phyloP scores from a whole-genome alignment of 208 protist genomes.

The Leishmania aethiopica region DNA sequence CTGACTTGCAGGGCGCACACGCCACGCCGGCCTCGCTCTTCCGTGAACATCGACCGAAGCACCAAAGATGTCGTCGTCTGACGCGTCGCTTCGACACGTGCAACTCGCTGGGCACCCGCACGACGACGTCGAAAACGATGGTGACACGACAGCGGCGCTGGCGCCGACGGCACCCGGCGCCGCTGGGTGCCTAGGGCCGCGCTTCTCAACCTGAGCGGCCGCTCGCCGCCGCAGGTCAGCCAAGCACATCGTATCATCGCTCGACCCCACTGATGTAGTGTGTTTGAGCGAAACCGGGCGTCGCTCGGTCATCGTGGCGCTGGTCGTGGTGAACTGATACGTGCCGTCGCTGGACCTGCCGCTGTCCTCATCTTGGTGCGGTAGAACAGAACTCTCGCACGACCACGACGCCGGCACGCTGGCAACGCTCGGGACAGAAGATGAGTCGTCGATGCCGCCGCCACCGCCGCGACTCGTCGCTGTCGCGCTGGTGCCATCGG shows the following conservation, averaged over 20 bases:
- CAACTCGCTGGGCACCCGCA: constrained; percentile 29
- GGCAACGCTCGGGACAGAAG: not conserved
- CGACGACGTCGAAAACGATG: not conserved
- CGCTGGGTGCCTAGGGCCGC: not conserved
- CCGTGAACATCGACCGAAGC: not conserved
- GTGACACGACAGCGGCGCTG: not conserved
- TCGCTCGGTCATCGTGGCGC: not conserved
- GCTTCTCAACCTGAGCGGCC: not conserved
- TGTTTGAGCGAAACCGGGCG: not conserved
- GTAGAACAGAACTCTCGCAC: constrained; percentile 13
- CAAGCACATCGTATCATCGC: not conserved
- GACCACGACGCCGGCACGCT: constrained; percentile 12
- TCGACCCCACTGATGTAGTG: not conserved
- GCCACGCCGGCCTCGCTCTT: not conserved
- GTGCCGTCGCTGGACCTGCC: not conserved
- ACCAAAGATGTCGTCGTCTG: not conserved
- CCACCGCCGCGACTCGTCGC: not conserved
- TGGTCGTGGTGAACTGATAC: not conserved
- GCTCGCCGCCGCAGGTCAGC: constrained; percentile 3
- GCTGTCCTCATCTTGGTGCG: not conserved
- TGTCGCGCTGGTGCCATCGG: not conserved
- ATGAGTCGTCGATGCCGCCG: not conserved
- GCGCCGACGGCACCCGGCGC: not conserved
- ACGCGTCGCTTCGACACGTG: constrained; percentile 17
- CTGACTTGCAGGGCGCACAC: not conserved